A percentile compares a stretch with the other conserved stretches of the same genome.
Conservation (phyloP, 129 eudicot genomes). For the Scalesia atractyloides region DNA sequence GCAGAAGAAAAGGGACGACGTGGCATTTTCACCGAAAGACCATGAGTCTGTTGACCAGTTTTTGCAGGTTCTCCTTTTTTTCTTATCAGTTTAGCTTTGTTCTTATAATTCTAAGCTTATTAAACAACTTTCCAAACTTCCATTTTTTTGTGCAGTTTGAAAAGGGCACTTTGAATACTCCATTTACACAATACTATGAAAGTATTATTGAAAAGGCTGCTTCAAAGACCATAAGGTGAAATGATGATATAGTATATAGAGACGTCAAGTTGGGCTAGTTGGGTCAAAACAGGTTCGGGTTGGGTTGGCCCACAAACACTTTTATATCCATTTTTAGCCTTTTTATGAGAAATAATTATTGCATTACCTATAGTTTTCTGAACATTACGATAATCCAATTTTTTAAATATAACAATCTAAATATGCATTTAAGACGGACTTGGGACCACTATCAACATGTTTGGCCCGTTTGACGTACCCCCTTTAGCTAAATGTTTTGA, state of each 20-base stretch:
- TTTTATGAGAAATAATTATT: neutral
- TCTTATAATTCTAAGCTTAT: neutral
- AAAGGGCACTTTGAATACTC: conserved; percentile 48
- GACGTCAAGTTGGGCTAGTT: neutral
- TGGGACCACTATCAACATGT: neutral
- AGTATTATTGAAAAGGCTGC: conserved; percentile 80
- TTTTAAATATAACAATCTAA: neutral
- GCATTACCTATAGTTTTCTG: neutral
- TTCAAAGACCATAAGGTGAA: conserved; percentile 46
- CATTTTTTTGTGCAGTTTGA: conserved; percentile 64
- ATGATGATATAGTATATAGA: neutral
- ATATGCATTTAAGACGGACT: neutral
- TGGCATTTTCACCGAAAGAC: conserved; percentile 85
- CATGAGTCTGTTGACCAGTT: conserved; percentile 73
- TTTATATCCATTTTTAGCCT: neutral
- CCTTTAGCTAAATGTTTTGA: neutral
- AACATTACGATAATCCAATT: neutral
- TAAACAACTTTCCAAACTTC: conserved; percentile 13
- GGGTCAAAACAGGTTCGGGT: neutral
- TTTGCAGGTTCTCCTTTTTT: conserved; percentile 59
- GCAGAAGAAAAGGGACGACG: conserved; percentile 94
- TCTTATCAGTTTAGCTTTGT: neutral
- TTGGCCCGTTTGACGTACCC: neutral
- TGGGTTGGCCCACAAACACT: neutral
- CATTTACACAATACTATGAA: conserved; percentile 84